A percentile compares a stretch with the other conserved stretches of the same genome.
Evolutionary conservation across 345 rosid genomes (phyloP).

Genomic region (Corchorus capsularis): DNA sequence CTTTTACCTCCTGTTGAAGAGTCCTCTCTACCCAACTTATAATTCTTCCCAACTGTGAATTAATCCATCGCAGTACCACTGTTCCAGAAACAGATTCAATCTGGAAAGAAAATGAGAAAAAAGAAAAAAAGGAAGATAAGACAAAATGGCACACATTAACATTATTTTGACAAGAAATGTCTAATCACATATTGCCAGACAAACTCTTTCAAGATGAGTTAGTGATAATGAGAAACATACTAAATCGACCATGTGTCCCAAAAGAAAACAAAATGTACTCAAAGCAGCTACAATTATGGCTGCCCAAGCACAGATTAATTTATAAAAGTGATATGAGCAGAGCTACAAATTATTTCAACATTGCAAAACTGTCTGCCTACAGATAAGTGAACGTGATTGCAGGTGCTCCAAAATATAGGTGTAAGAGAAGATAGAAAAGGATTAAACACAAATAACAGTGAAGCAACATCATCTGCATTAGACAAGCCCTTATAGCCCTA

Average conservation of each 20-base stretch:
- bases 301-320: slow-evolving; percentile 2
- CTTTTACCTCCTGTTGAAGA: slow-evolving; percentile 82
- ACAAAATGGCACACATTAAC: not conserved
- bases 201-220: not conserved
- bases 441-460: not conserved
- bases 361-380: not conserved
- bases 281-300: slow-evolving; percentile 3
- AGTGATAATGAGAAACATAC: not conserved
- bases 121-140: not conserved
- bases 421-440: not conserved
- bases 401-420: not conserved
- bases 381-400: not conserved
- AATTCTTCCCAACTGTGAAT: slow-evolving; percentile 87
- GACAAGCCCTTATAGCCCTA: not conserved
- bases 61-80: slow-evolving; percentile 92
- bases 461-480: not conserved
- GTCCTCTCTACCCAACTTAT: slow-evolving; percentile 96
- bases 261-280: not conserved
- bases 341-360: not conserved
- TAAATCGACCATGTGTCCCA: not conserved
- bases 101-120: slow-evolving; percentile 32
- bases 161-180: not conserved
- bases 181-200: slow-evolving; percentile 7
- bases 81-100: slow-evolving; percentile 92
- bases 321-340: not conserved